A percentile compares a stretch with the other conserved stretches of the same genome.
phyloP scores from a whole-genome alignment of 2,329 filamentous ascomycete species.

The Aspergillus quadrilineatus region DNA sequence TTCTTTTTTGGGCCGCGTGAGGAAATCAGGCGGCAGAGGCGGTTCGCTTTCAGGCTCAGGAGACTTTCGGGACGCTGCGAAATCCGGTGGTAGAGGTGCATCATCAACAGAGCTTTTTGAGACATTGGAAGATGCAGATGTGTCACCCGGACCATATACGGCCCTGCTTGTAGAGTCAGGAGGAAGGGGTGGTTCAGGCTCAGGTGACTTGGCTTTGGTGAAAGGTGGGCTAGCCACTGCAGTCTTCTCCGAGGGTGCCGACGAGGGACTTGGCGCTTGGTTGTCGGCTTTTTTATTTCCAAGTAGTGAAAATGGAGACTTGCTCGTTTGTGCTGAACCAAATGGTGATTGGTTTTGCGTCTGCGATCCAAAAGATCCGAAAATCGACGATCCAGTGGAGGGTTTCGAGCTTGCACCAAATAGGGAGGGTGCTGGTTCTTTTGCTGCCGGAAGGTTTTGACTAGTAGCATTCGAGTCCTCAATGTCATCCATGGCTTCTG shows the following conservation, averaged over 20 bases:
- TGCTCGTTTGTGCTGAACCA: constrained; percentile 26
- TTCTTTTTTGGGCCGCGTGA: constrained; percentile 14
- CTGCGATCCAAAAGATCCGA: constrained; percentile 30
- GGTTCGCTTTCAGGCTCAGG: constrained; percentile 20
- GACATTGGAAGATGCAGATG: constrained; percentile 47
- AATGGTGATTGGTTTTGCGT: constrained; percentile 27
- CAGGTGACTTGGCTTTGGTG: constrained; percentile 34
- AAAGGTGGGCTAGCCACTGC: constrained; percentile 29
- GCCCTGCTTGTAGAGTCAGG: constrained; percentile 50
- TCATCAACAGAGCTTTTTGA: constrained; percentile 44
- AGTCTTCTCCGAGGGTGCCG: constrained; percentile 35
- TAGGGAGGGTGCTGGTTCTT: constrained; percentile 22
- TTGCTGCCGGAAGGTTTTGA: constrained; percentile 24
- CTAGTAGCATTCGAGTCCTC: constrained; percentile 30
- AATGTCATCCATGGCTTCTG: constrained; percentile 40
- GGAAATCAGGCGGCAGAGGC: constrained; percentile 25
- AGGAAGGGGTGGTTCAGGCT: constrained; percentile 42
- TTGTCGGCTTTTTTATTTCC: constrained; percentile 26
- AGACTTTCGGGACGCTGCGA: constrained; percentile 23
- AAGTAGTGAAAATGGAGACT: constrained; percentile 33
- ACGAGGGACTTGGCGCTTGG: constrained; percentile 29
- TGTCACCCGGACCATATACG: constrained; percentile 48
- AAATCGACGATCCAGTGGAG: constrained; percentile 26
- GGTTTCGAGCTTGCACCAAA: constrained; percentile 29
- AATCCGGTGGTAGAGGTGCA: constrained; percentile 38